Evolutionary conservation across 768 basidiomycete genomes (phyloP).

Genomic region (Suillus spraguei): DNA sequence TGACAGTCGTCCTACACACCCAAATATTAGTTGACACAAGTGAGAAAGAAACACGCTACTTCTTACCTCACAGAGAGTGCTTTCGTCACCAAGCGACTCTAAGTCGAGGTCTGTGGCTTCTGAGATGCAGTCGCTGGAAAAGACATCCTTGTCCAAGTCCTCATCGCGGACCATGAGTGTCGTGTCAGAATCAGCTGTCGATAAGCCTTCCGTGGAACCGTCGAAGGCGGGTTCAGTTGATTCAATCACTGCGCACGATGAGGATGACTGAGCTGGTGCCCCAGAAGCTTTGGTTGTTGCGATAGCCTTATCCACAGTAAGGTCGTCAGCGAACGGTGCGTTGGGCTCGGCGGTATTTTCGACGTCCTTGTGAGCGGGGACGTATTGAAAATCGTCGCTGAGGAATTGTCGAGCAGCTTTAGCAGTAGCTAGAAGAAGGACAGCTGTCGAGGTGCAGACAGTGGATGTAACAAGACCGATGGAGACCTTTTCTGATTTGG

Average conservation of each 20-base stretch:
- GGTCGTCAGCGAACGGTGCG: background rate
- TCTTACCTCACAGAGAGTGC: background rate
- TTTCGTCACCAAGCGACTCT: background rate
- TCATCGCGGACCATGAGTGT: background rate
- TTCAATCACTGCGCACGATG: background rate
- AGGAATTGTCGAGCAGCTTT: slow-evolving; percentile 3
- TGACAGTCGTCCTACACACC: background rate
- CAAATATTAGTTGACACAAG: background rate
- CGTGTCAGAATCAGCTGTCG: background rate
- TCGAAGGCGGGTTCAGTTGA: background rate
- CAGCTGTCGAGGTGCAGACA: background rate
- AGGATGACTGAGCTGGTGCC: background rate
- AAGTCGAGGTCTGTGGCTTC: background rate
- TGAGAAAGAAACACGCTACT: background rate
- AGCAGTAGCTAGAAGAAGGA: background rate
- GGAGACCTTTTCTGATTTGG: background rate
- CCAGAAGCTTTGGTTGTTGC: background rate
- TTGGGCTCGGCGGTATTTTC: background rate
- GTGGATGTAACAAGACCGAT: background rate
- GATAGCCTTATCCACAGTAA: background rate
- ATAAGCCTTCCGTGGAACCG: background rate
- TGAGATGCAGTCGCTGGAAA: background rate
- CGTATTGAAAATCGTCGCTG: background rate
- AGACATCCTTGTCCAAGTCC: background rate
- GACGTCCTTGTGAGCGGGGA: background rate